Evolutionary conservation across 192 early-diverging fungal genomes (phyloP).

Genomic region (Gryganskiella cystojenkinii): DNA sequence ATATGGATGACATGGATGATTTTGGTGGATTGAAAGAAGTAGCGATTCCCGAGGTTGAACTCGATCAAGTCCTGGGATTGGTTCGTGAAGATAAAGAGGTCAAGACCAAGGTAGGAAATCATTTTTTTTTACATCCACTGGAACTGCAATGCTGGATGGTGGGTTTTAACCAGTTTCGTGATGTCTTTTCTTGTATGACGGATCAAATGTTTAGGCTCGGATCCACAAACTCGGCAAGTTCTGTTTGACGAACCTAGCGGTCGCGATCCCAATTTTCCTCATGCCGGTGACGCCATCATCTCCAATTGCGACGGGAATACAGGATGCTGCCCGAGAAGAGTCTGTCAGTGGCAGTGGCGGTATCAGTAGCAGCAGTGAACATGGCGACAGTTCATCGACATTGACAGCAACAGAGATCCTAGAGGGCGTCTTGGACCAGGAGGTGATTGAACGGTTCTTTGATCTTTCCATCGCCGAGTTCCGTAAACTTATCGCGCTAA

Average conservation of each 20-base stretch:
- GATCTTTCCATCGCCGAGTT: constrained; percentile 20
- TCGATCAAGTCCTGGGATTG: constrained; percentile 10
- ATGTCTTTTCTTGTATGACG: not conserved
- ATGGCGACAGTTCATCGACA: too few species aligned
- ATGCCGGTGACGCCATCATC: not conserved
- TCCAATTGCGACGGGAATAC: not conserved
- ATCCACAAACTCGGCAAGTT: constrained; percentile 42
- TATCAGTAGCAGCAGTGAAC: too few species aligned
- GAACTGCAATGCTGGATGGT: too few species aligned
- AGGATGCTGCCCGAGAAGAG: too few species aligned
- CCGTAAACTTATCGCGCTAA: constrained; percentile 25
- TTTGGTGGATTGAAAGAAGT: constrained; percentile 20
- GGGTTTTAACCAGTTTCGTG: too few species aligned
- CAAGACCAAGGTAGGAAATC: constrained; percentile 29
- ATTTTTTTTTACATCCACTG: too few species aligned
- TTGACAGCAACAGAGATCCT: too few species aligned
- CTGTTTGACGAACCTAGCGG: constrained; percentile 32
- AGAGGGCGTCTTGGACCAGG: constrained; percentile 28
- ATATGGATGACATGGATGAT: constrained; percentile 42
- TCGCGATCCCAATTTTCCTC: constrained; percentile 34
- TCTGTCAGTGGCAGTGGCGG: not conserved
- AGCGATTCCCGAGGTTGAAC: constrained; percentile 9
- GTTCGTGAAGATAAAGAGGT: constrained; percentile 14
- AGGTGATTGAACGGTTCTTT: constrained; percentile 15
- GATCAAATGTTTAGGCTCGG: constrained; percentile 11